Evolutionary conservation across 352 stramenopile species (phyloP).

Genomic region (Sclerospora graminicola): DNA sequence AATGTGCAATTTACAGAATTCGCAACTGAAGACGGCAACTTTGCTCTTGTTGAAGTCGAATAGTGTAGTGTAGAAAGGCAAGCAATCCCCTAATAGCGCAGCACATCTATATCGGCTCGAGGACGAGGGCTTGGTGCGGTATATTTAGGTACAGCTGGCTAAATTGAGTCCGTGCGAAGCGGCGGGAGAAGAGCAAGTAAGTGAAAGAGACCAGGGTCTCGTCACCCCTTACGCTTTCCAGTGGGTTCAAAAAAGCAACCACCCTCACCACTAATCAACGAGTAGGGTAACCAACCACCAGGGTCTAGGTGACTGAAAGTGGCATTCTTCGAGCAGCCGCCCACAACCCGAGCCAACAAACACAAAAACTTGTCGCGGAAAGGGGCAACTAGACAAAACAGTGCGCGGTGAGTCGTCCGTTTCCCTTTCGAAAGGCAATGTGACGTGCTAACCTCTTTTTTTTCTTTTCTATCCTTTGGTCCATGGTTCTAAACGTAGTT

Average conservation of each 20-base stretch:
- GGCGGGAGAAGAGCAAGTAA: constrained; percentile 10
- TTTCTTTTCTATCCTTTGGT: not conserved
- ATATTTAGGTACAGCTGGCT: constrained; percentile 20
- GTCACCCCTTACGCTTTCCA: constrained; percentile 4
- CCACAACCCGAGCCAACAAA: too few species aligned
- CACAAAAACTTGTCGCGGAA: constrained; percentile 11
- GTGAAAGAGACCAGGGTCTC: constrained; percentile 12
- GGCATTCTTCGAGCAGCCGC: constrained; percentile 28
- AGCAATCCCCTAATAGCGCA: not conserved
- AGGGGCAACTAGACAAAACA: constrained; percentile 7
- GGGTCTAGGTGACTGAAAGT: constrained; percentile 38
- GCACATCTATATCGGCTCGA: constrained; percentile 2
- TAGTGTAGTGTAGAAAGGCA: too few species aligned
- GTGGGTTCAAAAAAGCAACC: too few species aligned
- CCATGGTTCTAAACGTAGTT: not conserved
- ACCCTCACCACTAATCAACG: constrained; percentile 13
- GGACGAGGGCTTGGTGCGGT: constrained; percentile 7
- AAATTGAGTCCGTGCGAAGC: constrained; percentile 12
- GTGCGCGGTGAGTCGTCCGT: not conserved
- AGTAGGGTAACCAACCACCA: constrained; percentile 19
- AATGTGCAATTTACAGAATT: too few species aligned
- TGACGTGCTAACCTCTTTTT: not conserved
- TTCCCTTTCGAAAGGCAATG: not conserved
- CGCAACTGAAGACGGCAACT: too few species aligned
- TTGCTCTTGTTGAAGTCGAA: too few species aligned